Percentiles rank a stretch among this genome's conserved stretches.
These are phyloP conservation scores for Mucor circinelloides DNA, from an alignment of 371 early-diverging fungal species.

Conservation along the genomic window DNA sequence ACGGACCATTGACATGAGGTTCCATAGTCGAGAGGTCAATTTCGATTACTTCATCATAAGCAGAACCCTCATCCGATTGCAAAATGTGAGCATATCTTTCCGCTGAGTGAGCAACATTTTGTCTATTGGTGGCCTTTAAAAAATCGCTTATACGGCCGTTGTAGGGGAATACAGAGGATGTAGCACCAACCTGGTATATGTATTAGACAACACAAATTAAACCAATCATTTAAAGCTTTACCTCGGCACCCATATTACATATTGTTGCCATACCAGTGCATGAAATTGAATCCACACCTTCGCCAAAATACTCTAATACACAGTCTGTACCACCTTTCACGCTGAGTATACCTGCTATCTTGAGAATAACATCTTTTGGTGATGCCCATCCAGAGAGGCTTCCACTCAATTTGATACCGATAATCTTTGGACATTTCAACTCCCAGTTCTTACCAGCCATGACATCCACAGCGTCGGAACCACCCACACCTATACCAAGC, in stretches of 20 bases:
- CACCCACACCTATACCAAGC: conserved; percentile 96
- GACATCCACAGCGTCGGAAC: conserved; percentile 98
- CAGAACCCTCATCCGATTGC: conserved; percentile 82
- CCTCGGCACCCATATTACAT: conserved; percentile 98
- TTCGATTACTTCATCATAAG: conserved; percentile 93
- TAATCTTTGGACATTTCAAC: conserved; percentile 90
- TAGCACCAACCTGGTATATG: conserved; percentile 78
- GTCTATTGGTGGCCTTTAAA: conserved; percentile 82
- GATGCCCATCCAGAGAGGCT: conserved; percentile 90
- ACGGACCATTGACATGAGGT: conserved; percentile 96
- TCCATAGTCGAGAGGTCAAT: conserved; percentile 85
- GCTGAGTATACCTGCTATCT: conserved; percentile 91
- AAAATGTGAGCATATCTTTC: conserved; percentile 74
- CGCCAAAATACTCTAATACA: conserved; percentile 96
- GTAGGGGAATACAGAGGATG: conserved; percentile 95
- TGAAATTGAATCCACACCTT: conserved; percentile 87
- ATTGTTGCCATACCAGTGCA: conserved; percentile 98
- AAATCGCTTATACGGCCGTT: conserved; percentile 87
- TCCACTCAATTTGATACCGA: conserved; percentile 90
- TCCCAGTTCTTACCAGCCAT: conserved; percentile 98
- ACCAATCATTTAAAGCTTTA: background rate
- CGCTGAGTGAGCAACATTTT: conserved; percentile 73
- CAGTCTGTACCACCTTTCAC: conserved; percentile 94
- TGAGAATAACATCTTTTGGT: conserved; percentile 91
- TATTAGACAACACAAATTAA: background rate